Base-by-base conservation (phyloP, 208 protist genomes). In the Leishmania tarentolae region DNA sequence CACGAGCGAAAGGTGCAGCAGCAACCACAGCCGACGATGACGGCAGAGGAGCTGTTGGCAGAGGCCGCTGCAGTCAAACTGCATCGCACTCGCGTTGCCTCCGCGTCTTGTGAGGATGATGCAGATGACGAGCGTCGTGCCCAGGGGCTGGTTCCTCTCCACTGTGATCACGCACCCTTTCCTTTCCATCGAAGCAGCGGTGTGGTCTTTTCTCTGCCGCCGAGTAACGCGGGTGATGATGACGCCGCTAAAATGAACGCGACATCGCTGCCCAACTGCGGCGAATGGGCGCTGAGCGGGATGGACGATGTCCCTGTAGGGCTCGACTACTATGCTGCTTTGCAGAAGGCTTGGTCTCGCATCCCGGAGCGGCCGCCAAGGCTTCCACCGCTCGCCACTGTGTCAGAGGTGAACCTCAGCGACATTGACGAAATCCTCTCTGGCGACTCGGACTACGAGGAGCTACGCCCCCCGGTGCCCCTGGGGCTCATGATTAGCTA, bases 401-500 rank as follows among this genome's bases (percentile, higher is more conserved):
- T 75, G 72, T 79, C 76, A 40, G 82, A 85, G 31, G 77, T 85
- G 52, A 78, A 85, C 44, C 72, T 85, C 37, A 69, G 44, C 63
- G 77, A 81, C 42, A 85, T 85, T n/a, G 77, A 85, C 37, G 82
- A 81, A 37, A 70, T 81, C 42, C 52, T 85, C 59, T 85, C 82
- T 0, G 75, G 80, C 11, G 80, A 84, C 59, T 74, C 79, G 2
- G 72, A 83, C 50, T 78, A 71, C 71, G 79, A 82, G 84, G 88
- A 87, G 65, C 44, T 95, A 69, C 80, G 57, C 21, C 92, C 92
- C 17, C 80, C 89, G 6, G 89, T 95, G 78, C 90, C 92, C 53
- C 83, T 95, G 31, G 79, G 70, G 17, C 87, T 91, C 63, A 92
- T 94, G 88, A 90, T 95, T 37, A 85, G 88, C 37, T 78, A 93